Conservation (phyloP, 768 basidiomycete genomes). For the Tephrocybe sp. region DNA sequence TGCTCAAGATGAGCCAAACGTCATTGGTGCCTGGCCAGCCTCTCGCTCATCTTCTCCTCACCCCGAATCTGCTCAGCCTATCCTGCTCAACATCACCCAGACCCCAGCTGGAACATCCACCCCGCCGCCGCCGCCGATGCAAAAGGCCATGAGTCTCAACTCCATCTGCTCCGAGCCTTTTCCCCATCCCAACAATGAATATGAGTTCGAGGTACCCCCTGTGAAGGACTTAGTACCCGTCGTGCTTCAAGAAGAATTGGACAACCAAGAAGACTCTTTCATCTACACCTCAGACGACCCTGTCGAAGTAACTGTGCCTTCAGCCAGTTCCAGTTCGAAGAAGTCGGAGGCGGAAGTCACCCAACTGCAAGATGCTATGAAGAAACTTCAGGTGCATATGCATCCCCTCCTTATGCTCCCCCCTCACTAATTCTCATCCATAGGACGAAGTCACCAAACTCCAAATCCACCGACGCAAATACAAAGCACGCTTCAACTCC, state of each 20-base stretch:
- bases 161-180: constrained; percentile 15
- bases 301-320: neutral
- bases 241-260: neutral
- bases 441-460: constrained; percentile 39
- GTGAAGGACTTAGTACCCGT: no score
- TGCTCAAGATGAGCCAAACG: constrained; percentile 30
- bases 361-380: constrained; percentile 12
- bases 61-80: no score
- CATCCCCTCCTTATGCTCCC: neutral
- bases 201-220: no score
- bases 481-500: constrained; percentile 41
- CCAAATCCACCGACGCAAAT: constrained; percentile 37
- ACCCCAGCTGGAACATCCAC: neutral
- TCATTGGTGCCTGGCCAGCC: constrained; percentile 45
- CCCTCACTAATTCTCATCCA: constrained; percentile 4
- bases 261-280: neutral
- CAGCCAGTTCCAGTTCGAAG: no score
- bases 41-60: constrained; percentile 35
- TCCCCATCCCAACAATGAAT: neutral
- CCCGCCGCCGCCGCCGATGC: neutral
- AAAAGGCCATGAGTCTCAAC: constrained; percentile 17
- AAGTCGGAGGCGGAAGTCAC: no score
- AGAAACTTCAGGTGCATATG: constrained; percentile 21
- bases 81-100: no score
- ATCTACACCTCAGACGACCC: neutral